These are phyloP conservation scores for Helotiales sp. DNA, from an alignment of 2,329 filamentous ascomycete species.

Conservation along the genomic window DNA sequence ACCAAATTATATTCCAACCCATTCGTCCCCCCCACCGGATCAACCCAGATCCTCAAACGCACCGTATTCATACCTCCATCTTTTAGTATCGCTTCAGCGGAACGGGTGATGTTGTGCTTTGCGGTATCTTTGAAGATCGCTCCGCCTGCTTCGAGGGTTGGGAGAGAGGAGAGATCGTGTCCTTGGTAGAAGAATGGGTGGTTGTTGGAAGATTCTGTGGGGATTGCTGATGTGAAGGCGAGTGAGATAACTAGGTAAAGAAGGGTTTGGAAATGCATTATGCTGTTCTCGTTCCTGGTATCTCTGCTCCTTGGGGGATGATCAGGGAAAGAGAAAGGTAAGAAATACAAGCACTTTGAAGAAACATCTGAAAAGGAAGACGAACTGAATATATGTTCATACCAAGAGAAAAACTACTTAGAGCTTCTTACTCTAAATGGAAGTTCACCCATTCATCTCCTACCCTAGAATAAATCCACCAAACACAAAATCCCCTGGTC, in stretches of 20 bases:
- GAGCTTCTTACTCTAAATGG: not conserved
- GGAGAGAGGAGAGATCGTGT: slow-evolving; percentile 40
- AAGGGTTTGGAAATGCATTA: not conserved
- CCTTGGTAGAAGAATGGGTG: slow-evolving; percentile 38
- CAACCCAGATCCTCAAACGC: slow-evolving; percentile 71
- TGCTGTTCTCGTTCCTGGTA: not conserved
- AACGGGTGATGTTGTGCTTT: slow-evolving; percentile 37
- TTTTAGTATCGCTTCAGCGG: slow-evolving; percentile 63
- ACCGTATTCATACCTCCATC: slow-evolving; percentile 66
- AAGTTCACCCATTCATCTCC: not conserved
- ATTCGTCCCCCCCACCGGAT: slow-evolving; percentile 62
- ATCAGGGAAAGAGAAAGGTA: no score
- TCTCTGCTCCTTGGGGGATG: no score
- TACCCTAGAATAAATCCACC: slow-evolving; percentile 12
- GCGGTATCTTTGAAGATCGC: slow-evolving; percentile 39
- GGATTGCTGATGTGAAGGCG: slow-evolving; percentile 3
- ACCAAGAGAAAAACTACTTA: not conserved
- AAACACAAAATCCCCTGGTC: not conserved
- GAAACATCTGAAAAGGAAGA: not conserved
- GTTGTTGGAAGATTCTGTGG: not conserved
- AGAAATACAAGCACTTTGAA: not conserved
- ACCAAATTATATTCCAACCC: slow-evolving; percentile 68
- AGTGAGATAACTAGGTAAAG: not conserved
- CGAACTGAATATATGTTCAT: not conserved
- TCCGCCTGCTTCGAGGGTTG: slow-evolving; percentile 38